These are phyloP conservation scores for Debaryomyces maramus DNA, from an alignment of 805 yeast species.

Conservation along the genomic window DNA sequence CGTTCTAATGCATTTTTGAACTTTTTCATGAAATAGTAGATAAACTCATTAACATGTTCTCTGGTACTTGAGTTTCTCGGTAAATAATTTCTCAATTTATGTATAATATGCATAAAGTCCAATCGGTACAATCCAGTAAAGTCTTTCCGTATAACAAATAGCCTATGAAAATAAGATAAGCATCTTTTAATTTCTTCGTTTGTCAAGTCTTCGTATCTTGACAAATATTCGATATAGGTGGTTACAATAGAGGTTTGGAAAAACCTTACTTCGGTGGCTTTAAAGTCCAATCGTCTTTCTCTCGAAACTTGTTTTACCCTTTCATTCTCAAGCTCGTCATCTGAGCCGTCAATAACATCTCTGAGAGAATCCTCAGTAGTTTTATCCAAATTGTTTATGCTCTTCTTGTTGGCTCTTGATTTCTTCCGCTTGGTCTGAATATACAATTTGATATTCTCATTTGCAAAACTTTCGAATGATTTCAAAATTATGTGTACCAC, in stretches of 20 bases:
- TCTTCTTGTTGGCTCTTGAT: slow-evolving; percentile 26
- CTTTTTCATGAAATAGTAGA: slow-evolving; percentile 63
- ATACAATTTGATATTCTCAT: slow-evolving; percentile 51
- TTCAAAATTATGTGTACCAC: slow-evolving; percentile 65
- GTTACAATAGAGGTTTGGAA: slow-evolving; percentile 61
- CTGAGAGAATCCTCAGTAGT: slow-evolving; percentile 22
- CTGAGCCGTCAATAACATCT: slow-evolving; percentile 34
- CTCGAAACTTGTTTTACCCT: slow-evolving; percentile 36
- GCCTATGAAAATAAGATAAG: slow-evolving; percentile 67
- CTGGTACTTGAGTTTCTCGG: slow-evolving; percentile 48
- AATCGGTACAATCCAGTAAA: slow-evolving; percentile 60
- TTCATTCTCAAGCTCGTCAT: slow-evolving; percentile 34
- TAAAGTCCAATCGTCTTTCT: slow-evolving; percentile 50
- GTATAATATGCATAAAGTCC: slow-evolving; percentile 68
- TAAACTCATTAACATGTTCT: slow-evolving; percentile 62
- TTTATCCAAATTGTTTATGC: slow-evolving; percentile 23
- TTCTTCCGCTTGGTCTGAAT: slow-evolving; percentile 47
- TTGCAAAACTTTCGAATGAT: slow-evolving; percentile 64
- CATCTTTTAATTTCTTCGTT: slow-evolving; percentile 62
- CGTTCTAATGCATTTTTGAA: slow-evolving; percentile 48
- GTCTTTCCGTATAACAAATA: slow-evolving; percentile 61
- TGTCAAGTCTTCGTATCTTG: slow-evolving; percentile 60
- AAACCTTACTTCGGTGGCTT: slow-evolving; percentile 43
- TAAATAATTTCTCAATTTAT: slow-evolving; percentile 48
- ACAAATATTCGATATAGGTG: slow-evolving; percentile 62